A percentile compares a stretch with the other conserved stretches of the same genome.
phyloP scores from a whole-genome alignment of 2,329 filamentous ascomycete species.

The Colletotrichum tanaceti region DNA sequence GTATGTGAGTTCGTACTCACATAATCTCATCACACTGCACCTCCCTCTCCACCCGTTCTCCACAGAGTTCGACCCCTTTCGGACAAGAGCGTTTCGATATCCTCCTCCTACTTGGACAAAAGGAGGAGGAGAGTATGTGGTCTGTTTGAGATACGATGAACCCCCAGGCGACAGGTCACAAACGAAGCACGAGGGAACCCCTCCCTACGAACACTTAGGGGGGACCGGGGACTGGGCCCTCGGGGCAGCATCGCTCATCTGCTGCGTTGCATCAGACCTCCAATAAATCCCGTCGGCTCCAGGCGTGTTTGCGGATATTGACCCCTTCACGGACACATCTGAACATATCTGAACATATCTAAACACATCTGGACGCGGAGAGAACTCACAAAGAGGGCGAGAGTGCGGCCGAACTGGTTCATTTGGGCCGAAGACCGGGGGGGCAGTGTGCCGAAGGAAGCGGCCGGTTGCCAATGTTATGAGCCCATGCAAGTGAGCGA shows the following conservation, averaged over 20 bases:
- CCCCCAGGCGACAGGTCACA: slow-evolving; percentile 2
- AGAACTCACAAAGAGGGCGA: background rate
- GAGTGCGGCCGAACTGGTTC: slow-evolving; percentile 12
- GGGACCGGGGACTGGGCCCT: slow-evolving; percentile 11
- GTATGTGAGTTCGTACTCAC: no score
- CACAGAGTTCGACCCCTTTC: slow-evolving; percentile 23
- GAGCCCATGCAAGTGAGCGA: background rate
- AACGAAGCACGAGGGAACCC: background rate
- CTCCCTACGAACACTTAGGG: background rate
- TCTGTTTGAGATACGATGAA: slow-evolving; percentile 17
- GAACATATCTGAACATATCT: no score
- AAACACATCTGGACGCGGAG: slow-evolving; percentile 7
- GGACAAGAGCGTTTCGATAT: slow-evolving; percentile 5
- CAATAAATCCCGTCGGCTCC: background rate
- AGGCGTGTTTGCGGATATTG: background rate
- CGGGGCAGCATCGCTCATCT: slow-evolving; percentile 14
- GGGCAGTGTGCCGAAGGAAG: slow-evolving; percentile 22
- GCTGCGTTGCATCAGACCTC: slow-evolving; percentile 16
- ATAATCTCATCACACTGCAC: background rate
- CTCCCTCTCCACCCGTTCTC: slow-evolving; percentile 29
- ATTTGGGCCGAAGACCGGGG: slow-evolving; percentile 16
- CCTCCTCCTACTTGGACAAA: background rate
- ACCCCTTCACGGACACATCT: background rate
- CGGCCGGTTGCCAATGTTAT: slow-evolving; percentile 31
- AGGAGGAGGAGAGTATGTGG: no score